Conservation (phyloP, 306 rosid species). For the Ormosia emarginata region DNA sequence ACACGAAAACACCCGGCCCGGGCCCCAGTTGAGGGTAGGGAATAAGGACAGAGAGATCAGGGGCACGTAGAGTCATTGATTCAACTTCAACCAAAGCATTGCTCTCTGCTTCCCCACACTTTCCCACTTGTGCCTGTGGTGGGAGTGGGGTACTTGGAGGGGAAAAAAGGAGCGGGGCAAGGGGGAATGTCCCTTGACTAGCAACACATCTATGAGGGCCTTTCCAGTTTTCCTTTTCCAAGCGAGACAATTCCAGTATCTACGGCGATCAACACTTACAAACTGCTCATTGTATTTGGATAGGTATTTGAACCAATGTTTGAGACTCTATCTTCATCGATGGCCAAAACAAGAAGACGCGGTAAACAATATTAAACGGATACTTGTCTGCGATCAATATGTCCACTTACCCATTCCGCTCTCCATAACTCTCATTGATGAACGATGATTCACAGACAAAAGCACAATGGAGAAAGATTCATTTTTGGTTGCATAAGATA, state of each 20-base stretch:
- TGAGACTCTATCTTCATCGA: neutral
- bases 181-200: neutral
- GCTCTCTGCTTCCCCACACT: too few relatives aligned
- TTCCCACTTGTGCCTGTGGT: too few relatives aligned
- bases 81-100: too few relatives aligned
- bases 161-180: neutral
- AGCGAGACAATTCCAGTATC: slow-evolving; percentile 30
- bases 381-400: neutral
- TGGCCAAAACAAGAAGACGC: neutral
- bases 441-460: neutral
- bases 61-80: too few relatives aligned
- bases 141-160: neutral
- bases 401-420: too few relatives aligned
- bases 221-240: slow-evolving; percentile 11
- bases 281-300: neutral
- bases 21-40: too few relatives aligned
- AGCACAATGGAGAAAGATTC: neutral
- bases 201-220: neutral
- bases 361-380: neutral
- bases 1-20: neutral
- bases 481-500: neutral
- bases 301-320: neutral
- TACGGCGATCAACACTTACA: slow-evolving; percentile 22
- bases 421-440: neutral
- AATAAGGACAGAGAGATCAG: too few relatives aligned